phyloP scores from a whole-genome alignment of 2,329 filamentous ascomycete species.

The Thermothelomyces thermophilus region DNA sequence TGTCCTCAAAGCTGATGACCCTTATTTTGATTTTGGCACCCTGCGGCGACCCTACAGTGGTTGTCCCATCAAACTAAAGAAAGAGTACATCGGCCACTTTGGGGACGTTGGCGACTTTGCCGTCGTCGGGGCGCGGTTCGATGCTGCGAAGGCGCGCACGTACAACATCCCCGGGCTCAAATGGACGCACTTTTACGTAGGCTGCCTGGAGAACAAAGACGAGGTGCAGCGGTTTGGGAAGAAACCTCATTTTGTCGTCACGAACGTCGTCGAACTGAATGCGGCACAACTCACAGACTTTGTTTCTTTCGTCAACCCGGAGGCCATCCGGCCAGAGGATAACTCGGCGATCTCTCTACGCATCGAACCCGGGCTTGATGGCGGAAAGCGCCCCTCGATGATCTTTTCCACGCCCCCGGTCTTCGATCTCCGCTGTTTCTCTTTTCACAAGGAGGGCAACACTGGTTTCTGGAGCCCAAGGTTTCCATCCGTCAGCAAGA shows the following conservation, averaged over 20 bases:
- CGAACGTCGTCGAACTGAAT: slow-evolving; percentile 57
- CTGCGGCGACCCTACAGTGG: slow-evolving; percentile 34
- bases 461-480: slow-evolving; percentile 66
- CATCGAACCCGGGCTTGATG: slow-evolving; percentile 39
- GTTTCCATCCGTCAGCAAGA: slow-evolving; percentile 69
- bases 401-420: slow-evolving; percentile 67
- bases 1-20: slow-evolving; percentile 71
- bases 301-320: slow-evolving; percentile 40
- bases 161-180: slow-evolving; percentile 48
- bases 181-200: slow-evolving; percentile 79
- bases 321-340: slow-evolving; percentile 32
- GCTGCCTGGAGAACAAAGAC: slow-evolving; percentile 64
- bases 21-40: slow-evolving; percentile 60
- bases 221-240: slow-evolving; percentile 45
- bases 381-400: slow-evolving; percentile 37
- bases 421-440: slow-evolving; percentile 73
- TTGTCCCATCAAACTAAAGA: slow-evolving; percentile 76
- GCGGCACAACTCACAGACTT: slow-evolving; percentile 46
- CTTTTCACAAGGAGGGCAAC: slow-evolving; percentile 66
- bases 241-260: slow-evolving; percentile 57
- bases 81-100: slow-evolving; percentile 71
- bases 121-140: slow-evolving; percentile 67
- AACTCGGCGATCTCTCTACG: slow-evolving; percentile 40
- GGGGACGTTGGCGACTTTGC: slow-evolving; percentile 82
- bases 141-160: slow-evolving; percentile 54